Evolutionary conservation across 345 rosid species (phyloP), one percentile per base, ranked within the genome.

Genomic region (Geranium rotundifolium): DNA sequence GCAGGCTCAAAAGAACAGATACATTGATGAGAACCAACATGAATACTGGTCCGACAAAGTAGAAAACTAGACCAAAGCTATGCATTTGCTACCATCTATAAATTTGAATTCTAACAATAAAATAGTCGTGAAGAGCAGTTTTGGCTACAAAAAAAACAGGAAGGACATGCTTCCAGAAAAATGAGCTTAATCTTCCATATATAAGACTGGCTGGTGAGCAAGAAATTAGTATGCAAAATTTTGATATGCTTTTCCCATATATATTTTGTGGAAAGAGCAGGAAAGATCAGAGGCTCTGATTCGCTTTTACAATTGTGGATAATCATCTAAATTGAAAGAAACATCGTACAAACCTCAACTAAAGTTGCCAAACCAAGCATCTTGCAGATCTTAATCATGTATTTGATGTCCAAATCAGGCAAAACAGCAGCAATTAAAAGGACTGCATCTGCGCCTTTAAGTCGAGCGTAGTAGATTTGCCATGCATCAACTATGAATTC

Each of bases 331-430:
- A 46, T 3, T 9, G 52, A 46, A 46, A 7, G 52, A 46, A 9
- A 14, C 52, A 46, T 2, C 3, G 34, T 46, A 61, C 75, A 56
- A 66, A 79, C 91, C 89, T 84, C 99, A 29, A 93, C 81, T 58
- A 93, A 87, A 20, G 90, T 84, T 29, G 96, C 73, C 95, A 93
- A 73, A 61, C 95, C 89, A 75, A 93, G 92, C 71, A 77, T 73
- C 81, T 88, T 86, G 85, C 97, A 90, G 67, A 90, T 90, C 80
- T 85, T 93, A 41, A 64, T 63, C 99, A 93, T 88, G 79, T 90
- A 90, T 81, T 61, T 79, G 76, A 93, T 85, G 73, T 93, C 96
- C 63, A 84, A 87, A 79, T 93, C 97, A 55, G 99, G 91, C 77
- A 93, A 79, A 67, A 90, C 85, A 66, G 90, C 92, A 61, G 97